phyloP scores from a whole-genome alignment of 1,139 yeast genomes.

The Diutina pseudorugosa region DNA sequence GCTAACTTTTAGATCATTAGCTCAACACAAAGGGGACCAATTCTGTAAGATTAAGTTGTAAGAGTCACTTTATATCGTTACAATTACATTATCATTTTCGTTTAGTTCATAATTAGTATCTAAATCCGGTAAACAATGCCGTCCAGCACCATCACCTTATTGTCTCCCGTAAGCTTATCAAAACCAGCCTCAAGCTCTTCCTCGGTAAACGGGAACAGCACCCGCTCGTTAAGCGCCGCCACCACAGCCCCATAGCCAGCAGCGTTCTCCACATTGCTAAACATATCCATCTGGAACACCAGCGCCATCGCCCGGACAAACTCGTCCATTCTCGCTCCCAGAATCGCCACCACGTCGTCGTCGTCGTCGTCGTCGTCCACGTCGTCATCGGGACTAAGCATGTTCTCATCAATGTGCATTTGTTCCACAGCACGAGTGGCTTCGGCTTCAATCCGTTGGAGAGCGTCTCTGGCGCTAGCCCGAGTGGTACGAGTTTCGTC shows the following conservation, averaged over 20 bases:
- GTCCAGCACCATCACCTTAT: constrained; percentile 48
- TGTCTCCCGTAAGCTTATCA: constrained; percentile 37
- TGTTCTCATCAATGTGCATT: constrained; percentile 10
- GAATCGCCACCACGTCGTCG: constrained; percentile 16
- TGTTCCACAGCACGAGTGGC: constrained; percentile 15
- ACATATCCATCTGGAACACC: constrained; percentile 16
- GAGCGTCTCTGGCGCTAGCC: constrained; percentile 6
- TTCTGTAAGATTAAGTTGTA: too few species aligned
- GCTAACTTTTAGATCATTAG: too few species aligned
- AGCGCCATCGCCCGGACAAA: constrained; percentile 36
- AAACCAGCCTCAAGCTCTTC: constrained; percentile 46
- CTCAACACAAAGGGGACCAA: too few species aligned
- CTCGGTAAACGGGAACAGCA: constrained; percentile 26
- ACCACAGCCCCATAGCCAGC: constrained; percentile 34
- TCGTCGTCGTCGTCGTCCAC: constrained; percentile 8
- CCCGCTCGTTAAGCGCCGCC: constrained; percentile 34
- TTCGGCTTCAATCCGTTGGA: constrained; percentile 11
- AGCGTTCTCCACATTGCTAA: constrained; percentile 30
- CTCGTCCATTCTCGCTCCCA: constrained; percentile 35
- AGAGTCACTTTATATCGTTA: too few species aligned
- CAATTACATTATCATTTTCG: too few species aligned
- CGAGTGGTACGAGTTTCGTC: constrained; percentile 2
- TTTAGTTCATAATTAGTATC: neutral
- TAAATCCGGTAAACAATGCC: constrained; percentile 51
- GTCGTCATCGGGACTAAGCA: neutral